Percentiles rank a stretch among this genome's conserved stretches.
Conservation (phyloP, 257 asterid genomes). For the Osmanthus fragrans region DNA sequence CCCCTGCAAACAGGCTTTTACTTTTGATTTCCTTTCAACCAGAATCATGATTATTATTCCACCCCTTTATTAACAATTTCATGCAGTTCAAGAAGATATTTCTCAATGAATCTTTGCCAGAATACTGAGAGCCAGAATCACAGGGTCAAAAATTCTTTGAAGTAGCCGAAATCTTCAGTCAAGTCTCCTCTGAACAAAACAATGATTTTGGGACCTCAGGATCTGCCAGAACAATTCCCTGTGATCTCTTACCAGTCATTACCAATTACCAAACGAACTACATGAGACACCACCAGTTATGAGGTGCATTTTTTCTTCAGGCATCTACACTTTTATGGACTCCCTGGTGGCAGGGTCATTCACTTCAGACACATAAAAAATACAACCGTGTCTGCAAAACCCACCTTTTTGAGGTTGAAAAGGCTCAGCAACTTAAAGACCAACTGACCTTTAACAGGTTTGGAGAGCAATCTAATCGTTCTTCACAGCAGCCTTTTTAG, state of each 20-base stretch:
- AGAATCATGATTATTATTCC: not conserved
- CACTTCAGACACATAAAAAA: not conserved
- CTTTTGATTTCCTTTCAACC: not conserved
- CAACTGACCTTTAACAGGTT: too few species aligned
- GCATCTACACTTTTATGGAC: not conserved
- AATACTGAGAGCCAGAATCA: too few species aligned
- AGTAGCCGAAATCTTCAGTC: not conserved
- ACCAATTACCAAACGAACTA: not conserved
- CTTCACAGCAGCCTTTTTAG: too few species aligned
- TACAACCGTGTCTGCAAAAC: not conserved
- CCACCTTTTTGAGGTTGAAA: too few species aligned
- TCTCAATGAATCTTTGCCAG: not conserved
- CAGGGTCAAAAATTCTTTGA: too few species aligned
- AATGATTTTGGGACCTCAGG: not conserved
- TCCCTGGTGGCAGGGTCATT: not conserved
- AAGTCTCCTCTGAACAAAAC: not conserved
- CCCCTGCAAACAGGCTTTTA: not conserved
- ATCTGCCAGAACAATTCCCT: not conserved
- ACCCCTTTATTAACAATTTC: not conserved
- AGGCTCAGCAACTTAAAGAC: too few species aligned
- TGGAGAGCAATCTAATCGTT: too few species aligned
- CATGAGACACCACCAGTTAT: not conserved
- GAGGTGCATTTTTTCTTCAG: not conserved
- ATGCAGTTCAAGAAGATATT: not conserved
- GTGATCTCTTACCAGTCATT: not conserved